A percentile compares a stretch with the other conserved stretches of the same genome.
Conservation (phyloP, 371 early-diverging fungal species). For the Rhizomucor pusillus region DNA sequence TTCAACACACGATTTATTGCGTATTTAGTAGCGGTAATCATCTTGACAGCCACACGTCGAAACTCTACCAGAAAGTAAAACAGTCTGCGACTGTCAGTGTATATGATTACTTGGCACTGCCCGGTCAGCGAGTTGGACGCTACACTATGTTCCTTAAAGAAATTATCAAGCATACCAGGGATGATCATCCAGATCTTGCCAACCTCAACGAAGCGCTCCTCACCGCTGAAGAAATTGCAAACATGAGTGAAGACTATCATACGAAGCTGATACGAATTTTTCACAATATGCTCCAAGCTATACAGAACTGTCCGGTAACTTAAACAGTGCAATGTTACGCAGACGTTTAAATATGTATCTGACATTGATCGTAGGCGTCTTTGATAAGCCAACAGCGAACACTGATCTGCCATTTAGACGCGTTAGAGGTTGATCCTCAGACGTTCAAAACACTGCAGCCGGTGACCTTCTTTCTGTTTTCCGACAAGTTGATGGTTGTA, state of each 20-base stretch:
- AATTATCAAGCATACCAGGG: constrained; percentile 30
- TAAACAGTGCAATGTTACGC: neutral
- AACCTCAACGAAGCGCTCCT: constrained; percentile 28
- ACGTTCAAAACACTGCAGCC: constrained; percentile 28
- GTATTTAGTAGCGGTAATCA: neutral
- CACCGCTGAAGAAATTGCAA: constrained; percentile 37
- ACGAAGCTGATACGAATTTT: constrained; percentile 43
- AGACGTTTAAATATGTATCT: neutral
- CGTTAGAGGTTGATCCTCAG: constrained; percentile 26
- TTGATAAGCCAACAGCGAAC: constrained; percentile 40
- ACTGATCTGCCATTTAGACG: constrained; percentile 38
- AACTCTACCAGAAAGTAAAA: too few relatives aligned
- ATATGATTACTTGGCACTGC: constrained; percentile 20
- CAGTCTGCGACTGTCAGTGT: neutral
- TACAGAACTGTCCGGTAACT: constrained; percentile 41
- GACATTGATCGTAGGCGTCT: constrained; percentile 26
- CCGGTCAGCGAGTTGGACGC: constrained; percentile 43
- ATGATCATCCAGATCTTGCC: constrained; percentile 28
- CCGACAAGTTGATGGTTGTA: constrained; percentile 43
- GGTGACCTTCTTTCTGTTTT: constrained; percentile 42
- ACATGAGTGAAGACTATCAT: constrained; percentile 40
- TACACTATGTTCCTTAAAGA: constrained; percentile 46
- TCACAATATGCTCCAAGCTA: constrained; percentile 37
- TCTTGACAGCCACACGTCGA: too few relatives aligned
- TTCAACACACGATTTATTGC: neutral